phyloP scores from a whole-genome alignment of 306 rosid species.

The Corylus avellana region DNA sequence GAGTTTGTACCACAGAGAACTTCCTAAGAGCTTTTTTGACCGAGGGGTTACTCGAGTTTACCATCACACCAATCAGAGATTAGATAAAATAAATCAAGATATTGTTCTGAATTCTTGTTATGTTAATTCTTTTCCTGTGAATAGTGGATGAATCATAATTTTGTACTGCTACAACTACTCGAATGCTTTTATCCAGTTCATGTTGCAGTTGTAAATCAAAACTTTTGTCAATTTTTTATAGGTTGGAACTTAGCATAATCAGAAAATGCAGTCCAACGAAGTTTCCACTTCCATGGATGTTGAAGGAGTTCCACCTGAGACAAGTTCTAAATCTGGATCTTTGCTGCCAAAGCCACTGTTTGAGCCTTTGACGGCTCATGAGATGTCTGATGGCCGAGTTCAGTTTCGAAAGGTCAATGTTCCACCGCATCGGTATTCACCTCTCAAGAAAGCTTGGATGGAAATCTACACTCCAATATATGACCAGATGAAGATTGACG shows the following conservation, averaged over 20 bases:
- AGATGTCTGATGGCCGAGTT: conserved; percentile 79
- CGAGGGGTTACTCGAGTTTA: too few relatives aligned
- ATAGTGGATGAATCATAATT: neutral
- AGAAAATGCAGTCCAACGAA: conserved; percentile 55
- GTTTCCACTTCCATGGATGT: conserved; percentile 60
- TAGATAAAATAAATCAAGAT: neutral
- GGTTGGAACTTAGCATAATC: conserved; percentile 13
- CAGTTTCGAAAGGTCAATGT: conserved; percentile 81
- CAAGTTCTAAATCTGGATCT: conserved; percentile 18
- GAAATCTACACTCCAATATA: conserved; percentile 73
- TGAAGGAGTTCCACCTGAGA: conserved; percentile 39
- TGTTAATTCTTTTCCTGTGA: neutral
- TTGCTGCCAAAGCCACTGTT: conserved; percentile 72
- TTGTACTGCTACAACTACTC: neutral
- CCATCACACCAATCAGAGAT: too few relatives aligned
- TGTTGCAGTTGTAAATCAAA: neutral
- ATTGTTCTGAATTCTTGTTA: neutral
- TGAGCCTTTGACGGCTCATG: conserved; percentile 80
- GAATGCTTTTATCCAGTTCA: neutral
- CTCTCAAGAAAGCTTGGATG: conserved; percentile 91
- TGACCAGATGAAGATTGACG: conserved; percentile 81
- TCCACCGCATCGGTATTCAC: conserved; percentile 79
- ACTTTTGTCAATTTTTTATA: conserved; percentile 3
- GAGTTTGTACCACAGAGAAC: too few relatives aligned
- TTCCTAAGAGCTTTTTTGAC: too few relatives aligned